Evolutionary conservation across 2,329 filamentous ascomycete species (phyloP), one percentile per base, ranked within the genome.

Genomic region (Rutstroemia sydowiana): DNA sequence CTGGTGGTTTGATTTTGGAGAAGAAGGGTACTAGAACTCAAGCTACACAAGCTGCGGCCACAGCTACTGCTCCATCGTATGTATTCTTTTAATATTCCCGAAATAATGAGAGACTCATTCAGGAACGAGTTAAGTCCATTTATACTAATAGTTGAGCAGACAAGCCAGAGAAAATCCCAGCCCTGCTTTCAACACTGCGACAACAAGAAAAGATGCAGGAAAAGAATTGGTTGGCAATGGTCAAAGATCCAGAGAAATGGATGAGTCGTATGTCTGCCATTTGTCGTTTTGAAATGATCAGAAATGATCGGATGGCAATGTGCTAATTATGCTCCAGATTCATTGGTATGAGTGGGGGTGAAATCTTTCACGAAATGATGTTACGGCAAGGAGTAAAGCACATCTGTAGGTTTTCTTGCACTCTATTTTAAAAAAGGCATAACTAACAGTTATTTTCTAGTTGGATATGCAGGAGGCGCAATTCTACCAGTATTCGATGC

Each of bases 341-440:
- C 70, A 89, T 97, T 66, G 92, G 92, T 58, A 92, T 91, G 78
- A 95, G 83, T 45, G 92, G 93, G 67, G 93, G 93, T 67, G 85
- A 96, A 71, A 96, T 97, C 63, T 95, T 97, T 72, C 91, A 97
- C 71, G 92, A 97, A 73, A 97, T 97, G 92, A 96, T 98, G 91
- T 78, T 95, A 56, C 80, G 92, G 66, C 87, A 92, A 63, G 81
- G 77, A 62, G 92, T 98, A 52, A 93, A 96, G 75, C 89, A 96
- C 70, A 81, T 97, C 66, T 97, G 89, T 95, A 77, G 67, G 88
- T 84, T 57, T 61, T 31, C 3, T 20, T 41, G 18, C 37, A 5
- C 11, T 14, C 34, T 48, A 11, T 26, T 23, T 39, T 41, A 49
- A 41, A 34, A 43, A 47, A 47, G 37, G 1, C 20, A 3, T 47